Evolutionary conservation across 805 yeast species (phyloP).

Genomic region (Sugiyamaella floridensis): DNA sequence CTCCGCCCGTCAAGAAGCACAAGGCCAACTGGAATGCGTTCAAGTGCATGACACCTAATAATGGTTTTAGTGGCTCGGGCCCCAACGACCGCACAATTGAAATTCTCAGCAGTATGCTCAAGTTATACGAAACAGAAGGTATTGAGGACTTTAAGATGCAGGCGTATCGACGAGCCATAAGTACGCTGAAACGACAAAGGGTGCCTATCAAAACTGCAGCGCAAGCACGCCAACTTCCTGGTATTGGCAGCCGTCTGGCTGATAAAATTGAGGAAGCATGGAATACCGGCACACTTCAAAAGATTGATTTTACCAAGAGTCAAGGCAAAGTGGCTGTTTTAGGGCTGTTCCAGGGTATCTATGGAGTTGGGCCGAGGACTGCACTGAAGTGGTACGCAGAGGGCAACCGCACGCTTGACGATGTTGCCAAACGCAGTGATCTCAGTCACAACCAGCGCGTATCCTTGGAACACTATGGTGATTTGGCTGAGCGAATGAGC

Average conservation of each 20-base stretch:
- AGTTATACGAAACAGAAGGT: constrained; percentile 30
- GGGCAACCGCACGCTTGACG: constrained; percentile 37
- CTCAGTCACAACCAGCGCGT: constrained; percentile 29
- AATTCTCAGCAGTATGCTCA: constrained; percentile 29
- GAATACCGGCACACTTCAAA: constrained; percentile 30
- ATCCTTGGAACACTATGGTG: constrained; percentile 43
- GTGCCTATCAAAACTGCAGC: constrained; percentile 30
- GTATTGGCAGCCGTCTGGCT: constrained; percentile 38
- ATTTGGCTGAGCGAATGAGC: constrained; percentile 41
- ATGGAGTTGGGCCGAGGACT: constrained; percentile 43
- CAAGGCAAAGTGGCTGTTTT: constrained; percentile 25
- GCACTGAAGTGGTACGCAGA: constrained; percentile 38
- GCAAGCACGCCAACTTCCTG: constrained; percentile 37
- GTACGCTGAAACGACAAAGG: constrained; percentile 26
- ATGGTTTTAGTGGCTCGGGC: background rate
- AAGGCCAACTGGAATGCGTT: constrained; percentile 4
- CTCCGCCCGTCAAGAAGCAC: background rate
- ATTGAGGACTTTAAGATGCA: constrained; percentile 33
- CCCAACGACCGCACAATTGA: constrained; percentile 31
- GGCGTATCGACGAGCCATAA: constrained; percentile 42
- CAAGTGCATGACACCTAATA: constrained; percentile 1
- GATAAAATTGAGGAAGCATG: constrained; percentile 41
- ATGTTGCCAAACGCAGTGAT: constrained; percentile 29
- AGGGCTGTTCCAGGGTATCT: constrained; percentile 35
- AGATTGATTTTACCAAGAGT: constrained; percentile 19